Evolutionary conservation across 116 monocot genomes (phyloP).

Genomic region (Papilionanthe hybrid): DNA sequence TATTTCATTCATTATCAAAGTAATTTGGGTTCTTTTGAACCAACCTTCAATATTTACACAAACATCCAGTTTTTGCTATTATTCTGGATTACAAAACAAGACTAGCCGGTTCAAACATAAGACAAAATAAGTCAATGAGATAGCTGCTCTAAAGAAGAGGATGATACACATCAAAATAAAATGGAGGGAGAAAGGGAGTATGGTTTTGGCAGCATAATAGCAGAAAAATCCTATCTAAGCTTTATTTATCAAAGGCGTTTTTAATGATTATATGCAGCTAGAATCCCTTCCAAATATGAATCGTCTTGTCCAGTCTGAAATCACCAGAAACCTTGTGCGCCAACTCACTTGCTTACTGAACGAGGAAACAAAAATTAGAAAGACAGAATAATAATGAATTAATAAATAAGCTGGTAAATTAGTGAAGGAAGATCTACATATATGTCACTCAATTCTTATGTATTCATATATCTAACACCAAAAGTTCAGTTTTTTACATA

Average conservation of each 20-base stretch:
- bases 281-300: conserved; percentile 92
- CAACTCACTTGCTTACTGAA: conserved; percentile 94
- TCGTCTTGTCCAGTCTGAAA: conserved; percentile 66
- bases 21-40: too few relatives aligned
- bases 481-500: too few relatives aligned
- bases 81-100: neutral
- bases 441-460: too few relatives aligned
- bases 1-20: too few relatives aligned
- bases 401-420: too few relatives aligned
- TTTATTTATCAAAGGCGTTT: neutral
- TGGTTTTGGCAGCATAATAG: neutral
- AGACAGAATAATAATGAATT: neutral
- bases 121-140: neutral
- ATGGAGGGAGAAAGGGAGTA: neutral
- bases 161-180: neutral
- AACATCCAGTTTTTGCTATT: neutral
- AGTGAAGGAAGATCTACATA: too few relatives aligned
- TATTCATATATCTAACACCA: too few relatives aligned
- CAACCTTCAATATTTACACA: neutral
- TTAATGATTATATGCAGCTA: conserved; percentile 47
- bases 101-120: neutral
- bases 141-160: neutral
- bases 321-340: conserved; percentile 68
- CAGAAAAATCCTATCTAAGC: neutral
- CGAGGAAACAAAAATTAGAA: neutral